phyloP scores from a whole-genome alignment of 495 filamentous ascomycete species.

The Daldinia concentrica region DNA sequence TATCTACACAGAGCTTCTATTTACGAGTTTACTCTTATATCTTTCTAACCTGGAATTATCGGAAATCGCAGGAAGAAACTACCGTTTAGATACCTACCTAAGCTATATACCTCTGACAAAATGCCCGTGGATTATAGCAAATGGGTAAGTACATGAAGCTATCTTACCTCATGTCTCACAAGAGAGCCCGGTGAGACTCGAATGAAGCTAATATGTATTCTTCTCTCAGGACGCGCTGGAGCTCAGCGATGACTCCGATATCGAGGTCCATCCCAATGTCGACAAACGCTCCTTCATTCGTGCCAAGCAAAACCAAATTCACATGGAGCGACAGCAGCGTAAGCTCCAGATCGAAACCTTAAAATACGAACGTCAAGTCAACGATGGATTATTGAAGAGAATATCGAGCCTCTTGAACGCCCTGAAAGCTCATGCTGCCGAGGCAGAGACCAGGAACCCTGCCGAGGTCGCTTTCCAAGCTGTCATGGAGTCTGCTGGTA shows the following conservation, averaged over 20 bases:
- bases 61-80: background rate
- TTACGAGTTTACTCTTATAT: background rate
- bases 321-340: slow-evolving; percentile 83
- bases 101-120: slow-evolving; percentile 40
- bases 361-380: slow-evolving; percentile 92
- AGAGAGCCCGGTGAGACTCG: background rate
- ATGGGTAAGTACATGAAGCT: slow-evolving; percentile 65
- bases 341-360: slow-evolving; percentile 88
- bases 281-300: slow-evolving; percentile 99
- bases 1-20: background rate
- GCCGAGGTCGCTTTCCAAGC: slow-evolving; percentile 87
- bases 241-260: slow-evolving; percentile 96
- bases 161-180: slow-evolving; percentile 18
- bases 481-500: slow-evolving; percentile 76
- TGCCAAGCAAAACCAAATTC: slow-evolving; percentile 96
- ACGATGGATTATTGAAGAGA: slow-evolving; percentile 85
- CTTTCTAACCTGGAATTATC: background rate
- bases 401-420: slow-evolving; percentile 79
- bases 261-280: slow-evolving; percentile 98
- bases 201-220: slow-evolving; percentile 23
- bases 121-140: slow-evolving; percentile 98
- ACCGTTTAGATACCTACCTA: background rate
- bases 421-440: slow-evolving; percentile 72
- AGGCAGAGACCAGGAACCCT: slow-evolving; percentile 68
- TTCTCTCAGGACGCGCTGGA: slow-evolving; percentile 78